A percentile compares a stretch with the other conserved stretches of the same genome.
Evolutionary conservation across 495 filamentous ascomycete genomes (phyloP).

Genomic region (Annulohypoxylon moriforme): DNA sequence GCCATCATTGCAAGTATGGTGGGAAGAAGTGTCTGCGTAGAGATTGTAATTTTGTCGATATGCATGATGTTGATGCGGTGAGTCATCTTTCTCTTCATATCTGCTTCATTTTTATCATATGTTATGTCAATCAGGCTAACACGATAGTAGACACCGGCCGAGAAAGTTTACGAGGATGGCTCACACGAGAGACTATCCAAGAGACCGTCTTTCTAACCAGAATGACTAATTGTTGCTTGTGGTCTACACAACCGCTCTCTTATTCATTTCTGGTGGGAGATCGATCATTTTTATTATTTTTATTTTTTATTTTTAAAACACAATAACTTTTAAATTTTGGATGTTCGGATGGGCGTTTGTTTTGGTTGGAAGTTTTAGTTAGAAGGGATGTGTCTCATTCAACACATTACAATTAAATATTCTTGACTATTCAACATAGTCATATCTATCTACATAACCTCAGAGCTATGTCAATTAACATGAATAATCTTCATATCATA

Average conservation of each 20-base stretch:
- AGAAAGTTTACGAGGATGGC: conserved; percentile 35
- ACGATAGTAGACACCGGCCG: conserved; percentile 18
- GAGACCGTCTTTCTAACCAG: neutral
- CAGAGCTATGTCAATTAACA: too few relatives aligned
- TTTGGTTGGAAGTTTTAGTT: neutral
- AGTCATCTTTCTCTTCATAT: conserved; percentile 32
- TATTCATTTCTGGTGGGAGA: neutral
- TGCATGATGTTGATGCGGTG: conserved; percentile 52
- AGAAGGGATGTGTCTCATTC: neutral
- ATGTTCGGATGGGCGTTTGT: neutral
- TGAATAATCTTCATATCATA: too few relatives aligned
- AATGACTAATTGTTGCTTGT: too few relatives aligned
- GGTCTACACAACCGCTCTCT: neutral
- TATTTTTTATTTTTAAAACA: neutral
- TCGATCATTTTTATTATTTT: too few relatives aligned
- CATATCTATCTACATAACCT: neutral
- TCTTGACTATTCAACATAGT: neutral
- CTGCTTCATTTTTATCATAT: neutral
- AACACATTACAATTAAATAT: neutral
- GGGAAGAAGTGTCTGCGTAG: conserved; percentile 40
- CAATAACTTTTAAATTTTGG: neutral
- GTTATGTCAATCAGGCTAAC: neutral
- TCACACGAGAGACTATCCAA: conserved; percentile 18
- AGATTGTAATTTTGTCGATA: conserved; percentile 45
- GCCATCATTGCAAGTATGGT: conserved; percentile 48